Conservation (phyloP, 2,329 filamentous ascomycete species). For the Colletotrichum gigasporum region DNA sequence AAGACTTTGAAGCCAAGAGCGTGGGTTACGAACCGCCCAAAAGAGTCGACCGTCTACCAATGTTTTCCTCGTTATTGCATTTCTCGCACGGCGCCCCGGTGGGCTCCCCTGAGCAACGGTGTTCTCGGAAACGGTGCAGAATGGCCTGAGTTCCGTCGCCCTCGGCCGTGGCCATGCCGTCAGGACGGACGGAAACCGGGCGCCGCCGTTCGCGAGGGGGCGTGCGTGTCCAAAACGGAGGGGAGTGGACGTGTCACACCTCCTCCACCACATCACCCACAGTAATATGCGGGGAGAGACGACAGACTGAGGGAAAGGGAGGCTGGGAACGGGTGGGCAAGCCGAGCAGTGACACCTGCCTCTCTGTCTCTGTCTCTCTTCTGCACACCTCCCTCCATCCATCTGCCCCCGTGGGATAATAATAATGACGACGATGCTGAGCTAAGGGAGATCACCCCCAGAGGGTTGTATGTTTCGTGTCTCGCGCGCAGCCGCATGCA, state of each 20-base stretch:
- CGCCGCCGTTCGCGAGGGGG: too few species aligned
- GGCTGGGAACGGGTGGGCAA: slow-evolving; percentile 1
- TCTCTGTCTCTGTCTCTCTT: neutral
- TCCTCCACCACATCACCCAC: too few species aligned
- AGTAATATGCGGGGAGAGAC: neutral
- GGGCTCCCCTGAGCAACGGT: too few species aligned
- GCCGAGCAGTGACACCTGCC: neutral
- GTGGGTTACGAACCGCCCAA: neutral
- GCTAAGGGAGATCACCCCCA: neutral
- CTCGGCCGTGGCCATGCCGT: neutral
- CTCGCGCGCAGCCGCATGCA: too few species aligned
- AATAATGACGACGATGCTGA: neutral
- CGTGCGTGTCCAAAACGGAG: too few species aligned
- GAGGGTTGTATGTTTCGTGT: neutral
- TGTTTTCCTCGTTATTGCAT: slow-evolving; percentile 25
- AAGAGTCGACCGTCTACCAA: too few species aligned
- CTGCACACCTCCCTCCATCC: too few species aligned
- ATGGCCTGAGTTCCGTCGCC: neutral
- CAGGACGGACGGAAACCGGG: too few species aligned
- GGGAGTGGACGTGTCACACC: too few species aligned
- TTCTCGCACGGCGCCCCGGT: neutral
- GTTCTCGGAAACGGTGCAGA: neutral
- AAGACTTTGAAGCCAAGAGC: neutral
- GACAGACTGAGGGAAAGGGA: neutral
- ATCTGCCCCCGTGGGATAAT: neutral